Base-by-base conservation (phyloP, 2,329 filamentous ascomycete species). In the Claviceps pazoutovae region DNA sequence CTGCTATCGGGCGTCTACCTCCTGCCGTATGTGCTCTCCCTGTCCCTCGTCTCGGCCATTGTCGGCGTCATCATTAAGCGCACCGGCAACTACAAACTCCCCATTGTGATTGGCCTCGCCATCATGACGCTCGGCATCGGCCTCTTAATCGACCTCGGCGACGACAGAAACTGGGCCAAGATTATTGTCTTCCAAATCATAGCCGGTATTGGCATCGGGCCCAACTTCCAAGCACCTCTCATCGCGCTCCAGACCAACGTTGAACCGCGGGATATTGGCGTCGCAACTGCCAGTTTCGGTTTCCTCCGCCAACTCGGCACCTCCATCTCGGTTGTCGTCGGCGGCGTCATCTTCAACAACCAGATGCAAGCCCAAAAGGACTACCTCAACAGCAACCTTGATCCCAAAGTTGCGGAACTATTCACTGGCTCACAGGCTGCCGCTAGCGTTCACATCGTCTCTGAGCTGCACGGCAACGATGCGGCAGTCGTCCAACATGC, bases 321-420 rank as follows among this genome's bases (percentile, higher is more conserved):
- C 0, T 76, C 81, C 2, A 76, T 83, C 19, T 82, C 80, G 0
- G 76, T 88, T 50, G 84, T 88, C 1, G 72, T 89, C 41, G 86
- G 86, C 23, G 81, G 84, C n/a, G 84, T 88, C 46, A 76, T 90
- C 39, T 89, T 90, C 68, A 82, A 88, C 66, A 89, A 90, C 62
- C 70, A 76, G 54, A 86, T 88, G 80, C 68, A 79, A 56, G 71
- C 70, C 46, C 76, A 80, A 57, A 70, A 74, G 30, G 60, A 67
- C 4, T 60, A 61, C 8, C 72, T 86, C 34, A 64, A 68, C 21
- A 59, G 66, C 34, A 65, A 74, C 4, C 71, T 86, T 0, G 76
- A 76, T 0, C 66, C 66, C 0, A 61, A 75, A 3, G 66, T 74
- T 1, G 79, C 79, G 0, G 58, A 63, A 4, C 60, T 70, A 23